phyloP scores from a whole-genome alignment of 495 filamentous ascomycete species.

The Aspergillus sclerotiicarbonarius region DNA sequence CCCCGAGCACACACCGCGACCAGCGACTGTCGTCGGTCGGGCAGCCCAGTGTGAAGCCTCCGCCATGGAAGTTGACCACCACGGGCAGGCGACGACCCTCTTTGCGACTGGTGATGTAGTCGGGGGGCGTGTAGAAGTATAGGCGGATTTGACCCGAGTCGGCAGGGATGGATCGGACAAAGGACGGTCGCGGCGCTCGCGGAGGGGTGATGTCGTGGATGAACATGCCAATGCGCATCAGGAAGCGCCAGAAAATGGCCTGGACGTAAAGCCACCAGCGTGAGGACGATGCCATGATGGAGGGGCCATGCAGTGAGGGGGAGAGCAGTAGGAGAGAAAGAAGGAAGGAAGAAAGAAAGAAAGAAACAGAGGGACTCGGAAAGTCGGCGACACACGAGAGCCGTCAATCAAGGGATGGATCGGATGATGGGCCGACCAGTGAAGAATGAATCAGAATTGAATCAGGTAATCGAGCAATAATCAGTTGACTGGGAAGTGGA shows the following conservation, averaged over 20 bases:
- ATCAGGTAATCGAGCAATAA: too few relatives aligned
- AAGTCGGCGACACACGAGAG: too few relatives aligned
- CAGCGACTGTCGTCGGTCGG: slow-evolving; percentile 72
- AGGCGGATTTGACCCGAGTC: slow-evolving; percentile 61
- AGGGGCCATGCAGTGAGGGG: not conserved
- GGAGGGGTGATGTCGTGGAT: slow-evolving; percentile 69
- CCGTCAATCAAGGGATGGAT: not conserved
- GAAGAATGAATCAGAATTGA: too few relatives aligned
- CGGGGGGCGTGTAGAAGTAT: slow-evolving; percentile 75
- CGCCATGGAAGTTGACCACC: slow-evolving; percentile 74
- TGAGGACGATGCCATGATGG: slow-evolving; percentile 47
- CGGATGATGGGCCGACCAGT: not conserved
- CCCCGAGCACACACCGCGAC: slow-evolving; percentile 53
- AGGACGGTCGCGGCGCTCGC: slow-evolving; percentile 63
- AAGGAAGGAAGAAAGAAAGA: not conserved
- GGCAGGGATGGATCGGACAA: slow-evolving; percentile 60
- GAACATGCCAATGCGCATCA: slow-evolving; percentile 79
- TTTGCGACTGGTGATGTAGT: slow-evolving; percentile 46
- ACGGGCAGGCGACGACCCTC: slow-evolving; percentile 51
- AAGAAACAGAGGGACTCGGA: not conserved
- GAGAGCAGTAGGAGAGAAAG: not conserved
- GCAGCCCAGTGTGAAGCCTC: slow-evolving; percentile 72
- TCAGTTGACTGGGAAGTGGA: not conserved
- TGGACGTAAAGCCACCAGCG: slow-evolving; percentile 70
- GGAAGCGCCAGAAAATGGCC: slow-evolving; percentile 70